A percentile compares a stretch with the other conserved stretches of the same genome.
Evolutionary conservation across 1,284 basidiomycete species (phyloP).

Genomic region (Naganishia sp.): DNA sequence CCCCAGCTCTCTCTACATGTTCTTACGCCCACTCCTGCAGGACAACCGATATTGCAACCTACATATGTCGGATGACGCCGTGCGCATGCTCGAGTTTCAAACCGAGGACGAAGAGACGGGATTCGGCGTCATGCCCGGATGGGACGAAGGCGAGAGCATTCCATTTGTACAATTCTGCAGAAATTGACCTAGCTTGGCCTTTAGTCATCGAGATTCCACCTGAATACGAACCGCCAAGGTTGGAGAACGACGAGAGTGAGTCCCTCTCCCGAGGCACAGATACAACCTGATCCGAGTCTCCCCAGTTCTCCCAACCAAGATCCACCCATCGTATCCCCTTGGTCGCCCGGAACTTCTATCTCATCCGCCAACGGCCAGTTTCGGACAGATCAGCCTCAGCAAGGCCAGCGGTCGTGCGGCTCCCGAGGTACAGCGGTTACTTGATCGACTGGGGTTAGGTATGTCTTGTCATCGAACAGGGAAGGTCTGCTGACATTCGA

Average conservation of each 20-base stretch:
- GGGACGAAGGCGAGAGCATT: constrained; percentile 22
- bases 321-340: constrained; percentile 28
- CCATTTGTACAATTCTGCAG: background rate
- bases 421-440: constrained; percentile 20
- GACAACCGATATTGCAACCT: constrained; percentile 32
- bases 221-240: constrained; percentile 27
- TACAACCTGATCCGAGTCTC: background rate
- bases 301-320: constrained; percentile 23
- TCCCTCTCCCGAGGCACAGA: background rate
- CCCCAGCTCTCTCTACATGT: background rate
- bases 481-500: background rate
- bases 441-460: constrained; percentile 27
- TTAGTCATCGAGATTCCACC: constrained; percentile 29
- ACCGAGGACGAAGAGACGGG: constrained; percentile 32
- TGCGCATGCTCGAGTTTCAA: constrained; percentile 31
- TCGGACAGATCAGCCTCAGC: constrained; percentile 19
- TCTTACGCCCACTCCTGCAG: constrained; percentile 4
- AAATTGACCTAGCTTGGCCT: background rate
- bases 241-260: constrained; percentile 29
- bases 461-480: background rate
- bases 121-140: constrained; percentile 30
- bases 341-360: constrained; percentile 25
- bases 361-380: constrained; percentile 21
- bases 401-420: constrained; percentile 22
- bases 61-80: constrained; percentile 29